Percentiles rank a stretch among this genome's conserved stretches.
Conservation (phyloP, 345 rosid genomes). For the Eutrema heterophyllum region DNA sequence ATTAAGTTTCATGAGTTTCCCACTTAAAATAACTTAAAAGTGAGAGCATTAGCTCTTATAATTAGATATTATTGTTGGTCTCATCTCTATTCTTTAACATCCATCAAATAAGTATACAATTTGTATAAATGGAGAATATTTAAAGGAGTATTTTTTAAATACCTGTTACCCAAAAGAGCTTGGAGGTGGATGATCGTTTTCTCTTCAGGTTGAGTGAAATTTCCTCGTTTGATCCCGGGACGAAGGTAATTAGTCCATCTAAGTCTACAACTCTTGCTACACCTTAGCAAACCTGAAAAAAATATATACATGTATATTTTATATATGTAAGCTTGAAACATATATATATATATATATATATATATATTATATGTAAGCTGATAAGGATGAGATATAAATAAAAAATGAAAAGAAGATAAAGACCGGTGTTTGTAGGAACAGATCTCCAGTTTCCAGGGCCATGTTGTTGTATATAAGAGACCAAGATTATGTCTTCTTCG, state of each 20-base stretch:
- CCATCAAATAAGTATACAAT: not conserved
- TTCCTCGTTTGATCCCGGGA: slow-evolving; percentile 92
- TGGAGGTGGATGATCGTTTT: slow-evolving; percentile 95
- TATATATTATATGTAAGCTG: not conserved
- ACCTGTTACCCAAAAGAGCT: slow-evolving; percentile 97
- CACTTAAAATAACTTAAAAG: not conserved
- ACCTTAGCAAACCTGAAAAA: slow-evolving; percentile 76
- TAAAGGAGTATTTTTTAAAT: not conserved
- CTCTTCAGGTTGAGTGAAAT: slow-evolving; percentile 83
- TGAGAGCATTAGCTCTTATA: not conserved
- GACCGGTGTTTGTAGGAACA: slow-evolving; percentile 81
- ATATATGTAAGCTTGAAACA: not conserved
- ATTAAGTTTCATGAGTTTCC: not conserved
- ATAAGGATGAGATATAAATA: not conserved
- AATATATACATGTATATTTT: not conserved
- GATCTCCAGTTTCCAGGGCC: slow-evolving; percentile 98
- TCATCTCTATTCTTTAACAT: not conserved
- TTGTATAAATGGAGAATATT: not conserved
- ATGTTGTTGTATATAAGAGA: slow-evolving; percentile 83
- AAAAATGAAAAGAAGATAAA: not conserved
- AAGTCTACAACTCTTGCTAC: slow-evolving; percentile 98
- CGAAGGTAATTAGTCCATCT: slow-evolving; percentile 97
- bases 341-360: not conserved
- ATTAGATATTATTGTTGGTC: not conserved
- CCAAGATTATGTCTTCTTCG: slow-evolving; percentile 89